Evolutionary conservation across 805 yeast genomes (phyloP).

Genomic region (Dipodascus geniculatus): DNA sequence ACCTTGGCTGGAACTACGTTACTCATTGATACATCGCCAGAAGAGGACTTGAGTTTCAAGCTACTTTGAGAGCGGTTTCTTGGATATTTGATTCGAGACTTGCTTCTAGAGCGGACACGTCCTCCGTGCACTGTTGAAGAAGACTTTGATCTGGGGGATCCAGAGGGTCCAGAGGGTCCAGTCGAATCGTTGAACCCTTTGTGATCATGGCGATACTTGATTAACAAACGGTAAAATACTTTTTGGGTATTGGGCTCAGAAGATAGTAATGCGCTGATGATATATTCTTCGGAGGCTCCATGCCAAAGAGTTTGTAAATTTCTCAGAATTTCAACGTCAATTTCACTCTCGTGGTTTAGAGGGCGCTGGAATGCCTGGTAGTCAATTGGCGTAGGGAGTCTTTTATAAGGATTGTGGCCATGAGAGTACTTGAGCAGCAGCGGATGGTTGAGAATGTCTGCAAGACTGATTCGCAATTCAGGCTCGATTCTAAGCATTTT

Average conservation of each 20-base stretch:
- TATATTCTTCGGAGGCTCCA: constrained; percentile 47
- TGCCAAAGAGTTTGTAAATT: constrained; percentile 74
- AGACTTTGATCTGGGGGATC: no score
- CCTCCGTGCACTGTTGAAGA: neutral
- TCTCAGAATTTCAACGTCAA: constrained; percentile 64
- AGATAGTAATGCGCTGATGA: constrained; percentile 41
- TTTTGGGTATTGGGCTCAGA: constrained; percentile 61
- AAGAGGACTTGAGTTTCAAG: neutral
- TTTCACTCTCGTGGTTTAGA: constrained; percentile 30
- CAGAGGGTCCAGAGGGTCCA: no score
- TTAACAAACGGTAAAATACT: constrained; percentile 62
- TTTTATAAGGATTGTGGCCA: neutral
- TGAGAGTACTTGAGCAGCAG: constrained; percentile 54
- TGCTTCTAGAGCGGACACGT: neutral
- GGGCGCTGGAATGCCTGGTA: constrained; percentile 24
- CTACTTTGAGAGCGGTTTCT: neutral
- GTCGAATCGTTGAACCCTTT: neutral
- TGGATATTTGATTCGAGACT: neutral
- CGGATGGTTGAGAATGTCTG: constrained; percentile 71
- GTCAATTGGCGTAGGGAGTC: constrained; percentile 13
- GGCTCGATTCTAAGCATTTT: constrained; percentile 81
- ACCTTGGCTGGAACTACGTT: neutral
- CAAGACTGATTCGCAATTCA: constrained; percentile 60
- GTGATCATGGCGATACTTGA: constrained; percentile 66
- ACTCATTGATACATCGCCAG: neutral